A percentile compares a stretch with the other conserved stretches of the same genome.
These are phyloP conservation scores for Sungouiozyma ichnusensis DNA, from an alignment of 805 yeast species.

Conservation along the genomic window DNA sequence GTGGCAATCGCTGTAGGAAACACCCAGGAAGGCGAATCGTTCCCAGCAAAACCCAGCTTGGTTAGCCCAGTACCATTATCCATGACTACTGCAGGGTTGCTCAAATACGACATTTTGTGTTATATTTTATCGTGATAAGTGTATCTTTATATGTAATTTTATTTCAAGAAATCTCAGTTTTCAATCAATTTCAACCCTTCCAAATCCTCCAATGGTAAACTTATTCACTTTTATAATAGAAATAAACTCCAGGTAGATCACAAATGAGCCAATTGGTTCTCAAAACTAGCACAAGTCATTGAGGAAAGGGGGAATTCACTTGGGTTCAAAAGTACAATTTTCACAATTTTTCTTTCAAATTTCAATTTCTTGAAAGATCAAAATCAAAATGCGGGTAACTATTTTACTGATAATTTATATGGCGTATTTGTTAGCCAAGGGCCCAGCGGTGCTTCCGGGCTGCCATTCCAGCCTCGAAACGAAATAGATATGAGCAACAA, in stretches of 20 bases:
- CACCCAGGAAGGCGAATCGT: slow-evolving; percentile 93
- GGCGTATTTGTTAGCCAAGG: too few relatives aligned
- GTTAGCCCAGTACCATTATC: slow-evolving; percentile 98
- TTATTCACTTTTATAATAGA: neutral
- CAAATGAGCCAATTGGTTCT: neutral
- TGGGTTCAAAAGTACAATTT: neutral
- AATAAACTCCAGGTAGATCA: neutral
- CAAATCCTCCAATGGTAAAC: neutral
- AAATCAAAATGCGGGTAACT: too few relatives aligned
- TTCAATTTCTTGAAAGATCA: too few relatives aligned
- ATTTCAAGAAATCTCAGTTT: neutral
- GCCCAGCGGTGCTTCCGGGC: too few relatives aligned
- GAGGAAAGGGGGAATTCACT: neutral
- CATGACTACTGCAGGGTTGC: slow-evolving; percentile 93
- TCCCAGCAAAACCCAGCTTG: slow-evolving; percentile 96
- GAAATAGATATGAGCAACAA: too few relatives aligned
- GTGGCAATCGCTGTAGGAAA: slow-evolving; percentile 94
- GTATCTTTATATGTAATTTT: too few relatives aligned
- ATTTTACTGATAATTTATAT: too few relatives aligned
- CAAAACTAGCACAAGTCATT: neutral
- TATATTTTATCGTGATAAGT: too few relatives aligned
- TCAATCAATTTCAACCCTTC: neutral
- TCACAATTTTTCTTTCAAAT: neutral
- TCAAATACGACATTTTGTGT: slow-evolving; percentile 44
- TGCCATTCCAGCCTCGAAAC: too few relatives aligned